A percentile compares a stretch with the other conserved stretches of the same genome.
Conservation (phyloP, 495 filamentous ascomycete species). For the Xylaria longipes region DNA sequence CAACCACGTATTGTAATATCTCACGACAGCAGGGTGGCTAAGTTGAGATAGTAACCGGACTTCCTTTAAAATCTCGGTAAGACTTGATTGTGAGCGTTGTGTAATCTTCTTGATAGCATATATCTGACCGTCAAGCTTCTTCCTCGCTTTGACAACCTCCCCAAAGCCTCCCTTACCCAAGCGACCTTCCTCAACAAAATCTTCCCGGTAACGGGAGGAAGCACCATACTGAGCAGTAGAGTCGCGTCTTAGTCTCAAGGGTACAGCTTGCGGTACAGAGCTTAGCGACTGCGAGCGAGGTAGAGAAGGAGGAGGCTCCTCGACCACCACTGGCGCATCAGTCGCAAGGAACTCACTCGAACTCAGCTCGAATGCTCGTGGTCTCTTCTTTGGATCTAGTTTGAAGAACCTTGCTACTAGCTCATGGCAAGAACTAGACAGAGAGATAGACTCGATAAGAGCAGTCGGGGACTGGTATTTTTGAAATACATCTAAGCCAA, state of each 20-base stretch:
- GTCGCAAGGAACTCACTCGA: conserved; percentile 84
- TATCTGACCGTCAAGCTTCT: conserved; percentile 88
- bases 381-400: conserved; percentile 78
- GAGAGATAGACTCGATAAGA: conserved; percentile 63
- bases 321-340: conserved; percentile 60
- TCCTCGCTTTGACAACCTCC: conserved; percentile 94
- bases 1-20: conserved; percentile 94
- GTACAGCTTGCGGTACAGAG: conserved; percentile 46
- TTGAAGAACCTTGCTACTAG: conserved; percentile 83
- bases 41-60: conserved; percentile 87
- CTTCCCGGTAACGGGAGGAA: conserved; percentile 78
- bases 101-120: conserved; percentile 98
- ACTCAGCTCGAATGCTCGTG: conserved; percentile 86
- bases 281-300: conserved; percentile 45
- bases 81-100: conserved; percentile 75
- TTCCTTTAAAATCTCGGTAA: conserved; percentile 89
- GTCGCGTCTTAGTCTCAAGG: conserved; percentile 53
- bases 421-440: conserved; percentile 79
- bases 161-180: conserved; percentile 95
- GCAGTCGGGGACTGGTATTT: conserved; percentile 80
- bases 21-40: conserved; percentile 94
- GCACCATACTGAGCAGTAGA: conserved; percentile 52
- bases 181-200: conserved; percentile 87
- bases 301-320: conserved; percentile 43
- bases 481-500: conserved; percentile 76